Evolutionary conservation across 2,329 filamentous ascomycete genomes (phyloP), one percentile per base, ranked within the genome.

Genomic region (Diaporthe helianthi): DNA sequence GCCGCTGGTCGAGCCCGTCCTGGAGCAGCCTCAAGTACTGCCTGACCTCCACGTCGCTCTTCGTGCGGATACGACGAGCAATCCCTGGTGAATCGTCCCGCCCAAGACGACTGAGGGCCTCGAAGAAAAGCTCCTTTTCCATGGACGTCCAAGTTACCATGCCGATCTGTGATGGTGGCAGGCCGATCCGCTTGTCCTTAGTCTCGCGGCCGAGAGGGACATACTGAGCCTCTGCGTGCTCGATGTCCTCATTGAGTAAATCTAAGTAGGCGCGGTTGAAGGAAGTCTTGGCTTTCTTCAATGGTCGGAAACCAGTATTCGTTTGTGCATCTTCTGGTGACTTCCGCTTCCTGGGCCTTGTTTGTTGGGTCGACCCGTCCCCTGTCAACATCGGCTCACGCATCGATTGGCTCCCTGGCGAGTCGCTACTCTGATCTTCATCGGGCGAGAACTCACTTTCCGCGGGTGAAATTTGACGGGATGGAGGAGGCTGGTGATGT

Each of bases 61-160:
- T 98, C 41, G 88, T 90, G 0, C 83, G 83, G 19, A 97, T 82
- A 0, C 86, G 83, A 10, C 79, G 75, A 1, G 92, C 85, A 67
- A 98, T 90, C 1, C 84, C 86, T 1, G 79, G 79, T 0, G 91
- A 74, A 71, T 93, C 83, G 73, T 89, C 85, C 64, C 82, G 85
- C 0, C 93, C 93, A 2, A 91, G 83, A 0, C 87, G 86, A 1
- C 85, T 83, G 3, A 97, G 78, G 0, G 87, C 85, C 17, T 86
- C 82, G 77, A 93, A 97, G 69, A 97, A 87, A 0, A 82, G 73
- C 1, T 85, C 81, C 76, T 97, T 97, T 76, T 98, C 94, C 1
- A 81, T 74, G 0, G 85, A 71, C 0, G 87, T 89, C 95, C 95
- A 98, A 13, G 80, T 73, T 0, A 90, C 89, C 31, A 88, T 83